phyloP scores from a whole-genome alignment of 805 yeast genomes.

The Ogataea philodendri region DNA sequence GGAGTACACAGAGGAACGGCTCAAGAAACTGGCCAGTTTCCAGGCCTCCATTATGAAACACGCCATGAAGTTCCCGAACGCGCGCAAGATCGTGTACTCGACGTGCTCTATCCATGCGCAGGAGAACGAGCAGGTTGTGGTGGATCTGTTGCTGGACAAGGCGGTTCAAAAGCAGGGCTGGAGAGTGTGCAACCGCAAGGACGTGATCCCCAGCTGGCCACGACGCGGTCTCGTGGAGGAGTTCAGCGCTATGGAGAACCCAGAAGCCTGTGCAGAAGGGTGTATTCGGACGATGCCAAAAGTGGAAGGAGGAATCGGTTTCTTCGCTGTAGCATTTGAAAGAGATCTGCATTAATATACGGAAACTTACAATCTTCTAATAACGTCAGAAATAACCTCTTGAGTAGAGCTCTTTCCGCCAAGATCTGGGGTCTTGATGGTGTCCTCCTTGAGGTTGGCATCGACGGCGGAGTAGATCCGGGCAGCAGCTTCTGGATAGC shows the following conservation, averaged over 20 bases:
- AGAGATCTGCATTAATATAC: slow-evolving; percentile 31
- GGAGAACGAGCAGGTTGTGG: slow-evolving; percentile 91
- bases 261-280: slow-evolving; percentile 68
- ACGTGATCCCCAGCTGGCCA: slow-evolving; percentile 83
- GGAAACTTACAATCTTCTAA: slow-evolving; percentile 44
- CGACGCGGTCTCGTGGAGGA: slow-evolving; percentile 78
- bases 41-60: slow-evolving; percentile 87
- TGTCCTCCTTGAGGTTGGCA: slow-evolving; percentile 79
- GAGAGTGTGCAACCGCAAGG: slow-evolving; percentile 56
- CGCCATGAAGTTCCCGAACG: slow-evolving; percentile 79
- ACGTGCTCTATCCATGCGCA: slow-evolving; percentile 94
- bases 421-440: slow-evolving; percentile 85
- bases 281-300: slow-evolving; percentile 84
- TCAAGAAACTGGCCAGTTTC: slow-evolving; percentile 75
- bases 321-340: slow-evolving; percentile 91
- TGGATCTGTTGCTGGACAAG: slow-evolving; percentile 66
- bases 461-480: slow-evolving; percentile 93
- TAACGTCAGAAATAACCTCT: slow-evolving; percentile 81
- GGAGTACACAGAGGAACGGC: slow-evolving; percentile 46
- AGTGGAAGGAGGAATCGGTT: slow-evolving; percentile 98
- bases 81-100: slow-evolving; percentile 79
- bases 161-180: slow-evolving; percentile 70
- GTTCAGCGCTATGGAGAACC: slow-evolving; percentile 50
- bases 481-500: slow-evolving; percentile 85
- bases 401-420: slow-evolving; percentile 89